These are phyloP conservation scores for Rhizophora apiculata DNA, from an alignment of 345 rosid genomes.

Conservation along the genomic window DNA sequence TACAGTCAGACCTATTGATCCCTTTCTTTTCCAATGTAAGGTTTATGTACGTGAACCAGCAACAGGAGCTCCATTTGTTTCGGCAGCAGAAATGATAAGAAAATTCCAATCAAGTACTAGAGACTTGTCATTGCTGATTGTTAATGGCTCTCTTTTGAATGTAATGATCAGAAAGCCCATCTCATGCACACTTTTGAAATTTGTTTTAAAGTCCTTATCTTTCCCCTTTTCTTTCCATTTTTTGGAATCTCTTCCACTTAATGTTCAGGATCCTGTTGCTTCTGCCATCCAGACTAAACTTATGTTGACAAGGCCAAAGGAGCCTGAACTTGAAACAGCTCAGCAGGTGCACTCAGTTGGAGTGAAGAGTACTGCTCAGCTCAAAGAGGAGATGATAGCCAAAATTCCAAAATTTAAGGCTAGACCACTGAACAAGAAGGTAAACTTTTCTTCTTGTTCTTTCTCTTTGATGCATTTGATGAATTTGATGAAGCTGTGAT, in stretches of 20 bases:
- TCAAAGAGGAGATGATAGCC: constrained; percentile 98
- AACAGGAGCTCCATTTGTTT: constrained; percentile 46
- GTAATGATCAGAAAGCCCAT: constrained; percentile 27
- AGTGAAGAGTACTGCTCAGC: constrained; percentile 84
- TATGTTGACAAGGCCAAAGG: constrained; percentile 85
- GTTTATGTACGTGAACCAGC: constrained; percentile 54
- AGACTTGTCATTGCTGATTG: constrained; percentile 55
- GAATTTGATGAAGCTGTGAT: background rate
- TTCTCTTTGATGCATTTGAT: background rate
- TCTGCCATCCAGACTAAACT: constrained; percentile 47
- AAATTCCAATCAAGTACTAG: constrained; percentile 84
- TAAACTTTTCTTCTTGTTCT: constrained; percentile 15
- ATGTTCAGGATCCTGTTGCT: constrained; percentile 25
- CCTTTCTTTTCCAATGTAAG: constrained; percentile 22
- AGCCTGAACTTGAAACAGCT: constrained; percentile 87
- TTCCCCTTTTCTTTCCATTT: background rate
- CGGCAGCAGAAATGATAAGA: constrained; percentile 79
- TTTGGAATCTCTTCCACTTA: constrained; percentile 8
- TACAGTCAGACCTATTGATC: background rate
- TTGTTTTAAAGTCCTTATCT: background rate
- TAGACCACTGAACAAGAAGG: constrained; percentile 92
- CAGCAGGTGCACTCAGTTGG: constrained; percentile 74
- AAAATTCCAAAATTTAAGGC: constrained; percentile 97
- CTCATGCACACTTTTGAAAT: background rate
- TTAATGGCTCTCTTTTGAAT: constrained; percentile 32